Base-by-base conservation (phyloP, 306 rosid genomes). In the Sicyos edulis region DNA sequence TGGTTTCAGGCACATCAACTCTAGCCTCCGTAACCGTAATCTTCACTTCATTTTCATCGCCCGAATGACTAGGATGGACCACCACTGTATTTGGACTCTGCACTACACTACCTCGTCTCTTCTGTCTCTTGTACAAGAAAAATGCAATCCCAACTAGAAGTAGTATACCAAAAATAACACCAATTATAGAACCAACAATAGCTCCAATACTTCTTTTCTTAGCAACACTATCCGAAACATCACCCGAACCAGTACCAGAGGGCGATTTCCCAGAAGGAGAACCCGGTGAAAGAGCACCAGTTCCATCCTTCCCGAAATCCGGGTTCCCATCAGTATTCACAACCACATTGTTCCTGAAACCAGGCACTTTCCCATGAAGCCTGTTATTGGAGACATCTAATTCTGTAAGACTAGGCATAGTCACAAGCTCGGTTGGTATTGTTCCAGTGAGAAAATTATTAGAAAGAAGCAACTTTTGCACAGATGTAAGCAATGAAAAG, bases 341-440 rank as follows among this genome's bases (percentile, higher is more conserved):
- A 60, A 8, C 8, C 66, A 93, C 83, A 14, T 64, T 78, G 10
- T 47, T 42, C 10, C 53, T 52, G 15, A 93, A 93, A 5, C 26
- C 2, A 1, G 97, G 99, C 1, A 88, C 73, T 3, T 32, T 11
- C 3, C 99, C 99, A 11, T 75, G 76, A 24, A 93, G 77, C 0
- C 72, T 24, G 70, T 91, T 93, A 59, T 83, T 83, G 3, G 95
- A 85, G 64, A 88, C 79, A 75, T 93, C 95, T 8, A 93, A 34
- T 34, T 77, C 79, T 40, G 32, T 34, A 40, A 93, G 69, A 62
- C 57, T 10, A 26, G 92, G 78, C 82, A 88, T 78, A 16, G 24
- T 68, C 1, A 83, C 76, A 57, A 93, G 92, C 80, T 88, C 85
- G 4, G 5, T 21, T 8, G 99, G 99, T 64, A 93, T 82, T 0